These are phyloP conservation scores for Themeda triandra DNA, from an alignment of 176 grass and related monocot species.

Conservation along the genomic window DNA sequence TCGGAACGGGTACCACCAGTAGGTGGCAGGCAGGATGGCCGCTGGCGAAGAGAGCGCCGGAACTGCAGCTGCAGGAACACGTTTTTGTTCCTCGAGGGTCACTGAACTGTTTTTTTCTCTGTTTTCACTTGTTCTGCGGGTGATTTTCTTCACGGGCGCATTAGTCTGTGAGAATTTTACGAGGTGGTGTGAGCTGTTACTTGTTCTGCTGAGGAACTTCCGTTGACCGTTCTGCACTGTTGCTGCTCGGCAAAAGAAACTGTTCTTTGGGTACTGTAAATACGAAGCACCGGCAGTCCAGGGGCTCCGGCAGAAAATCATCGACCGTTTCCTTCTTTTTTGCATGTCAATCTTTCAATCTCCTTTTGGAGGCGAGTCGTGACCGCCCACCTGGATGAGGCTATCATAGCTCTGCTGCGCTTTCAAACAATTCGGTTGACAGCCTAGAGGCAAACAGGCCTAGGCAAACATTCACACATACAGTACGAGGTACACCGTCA, in stretches of 20 bases:
- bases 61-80: neutral
- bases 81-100: constrained; percentile 19
- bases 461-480: no score
- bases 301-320: neutral
- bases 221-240: neutral
- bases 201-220: constrained; percentile 1
- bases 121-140: neutral
- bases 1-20: constrained; percentile 40
- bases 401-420: neutral
- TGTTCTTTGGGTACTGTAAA: constrained; percentile 25
- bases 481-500: neutral
- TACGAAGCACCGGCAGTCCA: neutral
- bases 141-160: constrained; percentile 24
- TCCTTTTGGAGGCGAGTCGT: neutral
- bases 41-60: neutral
- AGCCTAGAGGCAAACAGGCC: no score
- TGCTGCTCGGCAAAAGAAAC: neutral
- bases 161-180: constrained; percentile 29
- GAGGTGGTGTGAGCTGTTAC: neutral
- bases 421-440: no score
- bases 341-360: neutral
- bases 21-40: neutral
- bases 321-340: neutral
- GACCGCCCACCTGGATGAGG: neutral
- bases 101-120: neutral